Conservation (phyloP, 345 rosid species). For the Pistacia vera region DNA sequence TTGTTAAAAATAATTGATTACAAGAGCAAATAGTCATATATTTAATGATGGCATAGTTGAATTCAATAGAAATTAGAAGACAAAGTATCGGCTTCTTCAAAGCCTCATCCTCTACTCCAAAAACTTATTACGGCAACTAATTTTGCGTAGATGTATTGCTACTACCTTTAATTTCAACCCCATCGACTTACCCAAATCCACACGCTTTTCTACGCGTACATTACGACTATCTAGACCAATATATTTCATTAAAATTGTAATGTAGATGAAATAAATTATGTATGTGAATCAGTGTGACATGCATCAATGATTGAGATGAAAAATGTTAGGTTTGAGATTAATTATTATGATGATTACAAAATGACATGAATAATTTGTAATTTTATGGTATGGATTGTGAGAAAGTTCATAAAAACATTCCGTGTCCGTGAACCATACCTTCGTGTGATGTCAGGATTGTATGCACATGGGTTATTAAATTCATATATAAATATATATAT, state of each 20-base stretch:
- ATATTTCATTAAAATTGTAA: too few relatives aligned
- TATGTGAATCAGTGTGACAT: too few relatives aligned
- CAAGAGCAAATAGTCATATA: not conserved
- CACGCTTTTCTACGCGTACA: not conserved
- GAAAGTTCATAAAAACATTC: not conserved
- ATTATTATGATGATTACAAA: too few relatives aligned
- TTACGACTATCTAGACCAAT: too few relatives aligned
- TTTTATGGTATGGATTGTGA: too few relatives aligned
- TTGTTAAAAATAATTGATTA: too few relatives aligned
- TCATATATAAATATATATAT: not conserved
- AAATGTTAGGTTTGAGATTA: too few relatives aligned
- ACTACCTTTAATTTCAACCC: not conserved
- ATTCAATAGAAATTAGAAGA: not conserved
- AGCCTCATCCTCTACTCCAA: not conserved
- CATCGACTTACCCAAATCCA: not conserved
- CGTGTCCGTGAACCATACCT: not conserved
- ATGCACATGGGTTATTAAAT: not conserved
- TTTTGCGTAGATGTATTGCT: not conserved
- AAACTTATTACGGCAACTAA: not conserved
- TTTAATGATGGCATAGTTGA: slow-evolving; percentile 6
- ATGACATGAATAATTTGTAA: too few relatives aligned
- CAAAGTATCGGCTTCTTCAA: slow-evolving; percentile 1
- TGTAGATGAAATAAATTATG: too few relatives aligned
- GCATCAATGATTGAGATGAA: too few relatives aligned
- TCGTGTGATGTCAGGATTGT: not conserved